Evolutionary conservation across 1,284 basidiomycete species (phyloP).

Genomic region (Pyrrhoderma lamaoense): DNA sequence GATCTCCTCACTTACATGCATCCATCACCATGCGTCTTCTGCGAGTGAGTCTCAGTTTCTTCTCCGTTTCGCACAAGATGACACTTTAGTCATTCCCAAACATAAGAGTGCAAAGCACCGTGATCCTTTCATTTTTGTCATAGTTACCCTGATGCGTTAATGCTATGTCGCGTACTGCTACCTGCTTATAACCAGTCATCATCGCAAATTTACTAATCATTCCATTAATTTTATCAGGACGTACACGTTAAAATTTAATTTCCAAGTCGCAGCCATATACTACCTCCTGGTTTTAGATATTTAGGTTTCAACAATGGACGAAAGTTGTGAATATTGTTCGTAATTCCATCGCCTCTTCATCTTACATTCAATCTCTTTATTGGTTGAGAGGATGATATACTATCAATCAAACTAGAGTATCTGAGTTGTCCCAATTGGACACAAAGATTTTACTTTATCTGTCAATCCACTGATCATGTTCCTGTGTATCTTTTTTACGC

Average conservation of each 20-base stretch:
- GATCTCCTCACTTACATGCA: too few relatives aligned
- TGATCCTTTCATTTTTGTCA: slow-evolving; percentile 57
- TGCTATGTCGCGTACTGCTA: too few relatives aligned
- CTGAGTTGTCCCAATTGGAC: slow-evolving; percentile 45
- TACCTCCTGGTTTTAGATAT: too few relatives aligned
- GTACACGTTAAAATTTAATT: too few relatives aligned
- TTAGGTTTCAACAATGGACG: too few relatives aligned
- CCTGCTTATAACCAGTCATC: too few relatives aligned
- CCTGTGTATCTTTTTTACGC: slow-evolving; percentile 2
- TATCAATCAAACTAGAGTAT: slow-evolving; percentile 84
- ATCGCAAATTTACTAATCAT: too few relatives aligned
- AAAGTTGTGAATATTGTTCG: too few relatives aligned
- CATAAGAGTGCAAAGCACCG: slow-evolving; percentile 24
- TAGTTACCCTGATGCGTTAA: slow-evolving; percentile 81
- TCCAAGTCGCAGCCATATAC: too few relatives aligned
- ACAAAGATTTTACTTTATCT: slow-evolving; percentile 61
- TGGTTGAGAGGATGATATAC: slow-evolving; percentile 42
- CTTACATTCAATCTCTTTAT: slow-evolving; percentile 18
- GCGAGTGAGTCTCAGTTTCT: not conserved
- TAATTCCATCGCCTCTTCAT: slow-evolving; percentile 18
- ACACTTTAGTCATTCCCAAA: slow-evolving; percentile 18
- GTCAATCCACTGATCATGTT: slow-evolving; percentile 54
- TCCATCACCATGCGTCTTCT: too few relatives aligned
- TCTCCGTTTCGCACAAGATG: slow-evolving; percentile 8
- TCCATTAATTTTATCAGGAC: too few relatives aligned